Base-by-base conservation (phyloP, 495 filamentous ascomycete species). In the Aspergillus nanangensis region DNA sequence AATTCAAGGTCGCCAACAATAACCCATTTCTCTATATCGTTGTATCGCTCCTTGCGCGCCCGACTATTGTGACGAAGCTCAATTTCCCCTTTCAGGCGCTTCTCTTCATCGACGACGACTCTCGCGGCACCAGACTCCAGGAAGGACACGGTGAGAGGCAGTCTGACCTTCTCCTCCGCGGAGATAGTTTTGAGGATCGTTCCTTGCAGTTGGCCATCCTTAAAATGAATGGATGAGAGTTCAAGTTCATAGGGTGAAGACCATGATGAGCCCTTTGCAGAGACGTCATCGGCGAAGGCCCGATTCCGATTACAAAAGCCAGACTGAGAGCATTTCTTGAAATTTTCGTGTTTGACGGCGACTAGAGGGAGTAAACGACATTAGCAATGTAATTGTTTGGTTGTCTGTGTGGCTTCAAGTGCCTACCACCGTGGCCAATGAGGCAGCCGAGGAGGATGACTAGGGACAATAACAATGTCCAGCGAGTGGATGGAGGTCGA, bases 301-400 rank as follows among this genome's bases (percentile, higher is more conserved):
- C 92, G 83, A 65, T 96, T 96, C 45, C 93, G 89, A 60, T 87
- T 88, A 67, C 94, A 97, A 74, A 97, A 98, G 45, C 93, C 93
- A 0, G 91, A 90, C 63, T 98, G 93, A 29, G 79, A 69, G 70
- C 93, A 98, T 48, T 83, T 95, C 59, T 97, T 98, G 77, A 96
- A 97, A 55, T 91, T 88, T 54, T 94, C 85, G 54, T 95, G 86
- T 68, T 98, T 97, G 15, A 98, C 94, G 56, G 77, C 68, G 44
- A 80, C 90, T 93, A 60, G n/a, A 48, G 17, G 20, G 18, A 36
- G 35, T 17, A 41, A 8, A 3, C 9, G 24, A 22, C 2, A 10
- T 44, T 35, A 44, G 41, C 3, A 40, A n/a, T n/a, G n/a, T n/a
- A n/a, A n/a, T n/a, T n/a, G n/a, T n/a, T n/a, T n/a, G n/a, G n/a